Conservation (phyloP, 2,329 filamentous ascomycete species). For the Pseudocercospora crystallina region DNA sequence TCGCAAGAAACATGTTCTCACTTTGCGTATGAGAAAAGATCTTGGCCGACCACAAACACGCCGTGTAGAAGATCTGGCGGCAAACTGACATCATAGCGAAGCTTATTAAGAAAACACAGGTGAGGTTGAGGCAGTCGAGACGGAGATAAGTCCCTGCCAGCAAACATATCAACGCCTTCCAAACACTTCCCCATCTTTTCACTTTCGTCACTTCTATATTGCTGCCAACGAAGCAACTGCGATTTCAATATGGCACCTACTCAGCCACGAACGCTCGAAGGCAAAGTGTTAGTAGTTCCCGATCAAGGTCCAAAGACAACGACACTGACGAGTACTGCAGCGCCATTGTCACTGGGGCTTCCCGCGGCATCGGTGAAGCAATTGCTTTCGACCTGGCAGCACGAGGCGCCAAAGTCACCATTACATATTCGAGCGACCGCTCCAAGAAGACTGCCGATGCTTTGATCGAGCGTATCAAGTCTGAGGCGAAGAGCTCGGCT, state of each 20-base stretch:
- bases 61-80: no score
- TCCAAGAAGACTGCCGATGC: constrained; percentile 37
- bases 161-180: no score
- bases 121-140: not conserved
- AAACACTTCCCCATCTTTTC: no score
- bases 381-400: constrained; percentile 50
- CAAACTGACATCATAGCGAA: no score
- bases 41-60: no score
- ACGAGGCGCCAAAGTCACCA: constrained; percentile 48
- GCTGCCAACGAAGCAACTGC: no score
- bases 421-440: constrained; percentile 44
- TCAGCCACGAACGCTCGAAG: constrained; percentile 23
- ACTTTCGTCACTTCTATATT: no score
- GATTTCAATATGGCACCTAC: constrained; percentile 11
- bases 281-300: constrained; percentile 23
- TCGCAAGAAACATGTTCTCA: no score
- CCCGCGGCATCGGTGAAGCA: constrained; percentile 51
- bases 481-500: constrained; percentile 37
- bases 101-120: no score
- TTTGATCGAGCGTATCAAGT: constrained; percentile 37
- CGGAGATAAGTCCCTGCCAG: no score
- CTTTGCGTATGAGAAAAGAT: no score
- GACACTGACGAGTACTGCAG: constrained; percentile 35
- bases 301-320: not conserved
- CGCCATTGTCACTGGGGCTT: constrained; percentile 52